Percentiles rank a stretch among this genome's conserved stretches.
phyloP scores from a whole-genome alignment of 257 asterid species.

The Cinchona pubescens region DNA sequence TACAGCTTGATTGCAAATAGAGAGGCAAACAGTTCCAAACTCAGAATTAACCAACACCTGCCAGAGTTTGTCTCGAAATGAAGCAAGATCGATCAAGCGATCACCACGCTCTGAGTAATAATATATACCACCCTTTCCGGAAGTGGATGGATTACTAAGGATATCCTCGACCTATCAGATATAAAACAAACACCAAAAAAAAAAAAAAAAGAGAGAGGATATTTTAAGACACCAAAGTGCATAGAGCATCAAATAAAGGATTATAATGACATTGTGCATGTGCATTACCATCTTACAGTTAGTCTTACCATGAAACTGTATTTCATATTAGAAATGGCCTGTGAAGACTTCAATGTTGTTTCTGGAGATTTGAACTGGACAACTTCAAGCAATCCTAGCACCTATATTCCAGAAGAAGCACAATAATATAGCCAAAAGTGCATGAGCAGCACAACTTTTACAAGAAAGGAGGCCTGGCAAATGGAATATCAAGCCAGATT shows the following conservation, averaged over 20 bases:
- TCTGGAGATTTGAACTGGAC: slow-evolving; percentile 84
- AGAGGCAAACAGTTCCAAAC: slow-evolving; percentile 2
- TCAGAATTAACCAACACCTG: slow-evolving; percentile 49
- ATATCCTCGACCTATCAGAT: slow-evolving; percentile 80
- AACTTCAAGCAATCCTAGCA: slow-evolving; percentile 77
- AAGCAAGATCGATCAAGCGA: slow-evolving; percentile 75
- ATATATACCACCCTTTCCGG: slow-evolving; percentile 64
- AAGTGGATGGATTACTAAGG: slow-evolving; percentile 55
- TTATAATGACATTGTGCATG: slow-evolving; percentile 11
- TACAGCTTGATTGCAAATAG: slow-evolving; percentile 2
- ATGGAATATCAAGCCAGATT: not conserved
- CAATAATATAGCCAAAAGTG: not conserved
- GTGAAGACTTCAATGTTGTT: slow-evolving; percentile 55
- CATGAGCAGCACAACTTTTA: not conserved
- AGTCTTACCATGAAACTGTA: slow-evolving; percentile 75
- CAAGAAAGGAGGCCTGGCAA: not conserved
- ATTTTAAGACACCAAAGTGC: not conserved
- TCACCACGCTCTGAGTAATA: slow-evolving; percentile 93
- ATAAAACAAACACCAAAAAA: slow-evolving; percentile 11
- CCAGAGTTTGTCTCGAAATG: slow-evolving; percentile 86
- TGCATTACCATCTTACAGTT: not conserved
- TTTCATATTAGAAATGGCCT: slow-evolving; percentile 59
- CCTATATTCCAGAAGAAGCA: slow-evolving; percentile 40
- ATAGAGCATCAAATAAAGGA: slow-evolving; percentile 17
- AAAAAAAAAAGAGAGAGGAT: not conserved